Percentiles rank a stretch among this genome's conserved stretches.
Evolutionary conservation across 2,329 filamentous ascomycete species (phyloP).

Genomic region (Hypoxylon sp.): DNA sequence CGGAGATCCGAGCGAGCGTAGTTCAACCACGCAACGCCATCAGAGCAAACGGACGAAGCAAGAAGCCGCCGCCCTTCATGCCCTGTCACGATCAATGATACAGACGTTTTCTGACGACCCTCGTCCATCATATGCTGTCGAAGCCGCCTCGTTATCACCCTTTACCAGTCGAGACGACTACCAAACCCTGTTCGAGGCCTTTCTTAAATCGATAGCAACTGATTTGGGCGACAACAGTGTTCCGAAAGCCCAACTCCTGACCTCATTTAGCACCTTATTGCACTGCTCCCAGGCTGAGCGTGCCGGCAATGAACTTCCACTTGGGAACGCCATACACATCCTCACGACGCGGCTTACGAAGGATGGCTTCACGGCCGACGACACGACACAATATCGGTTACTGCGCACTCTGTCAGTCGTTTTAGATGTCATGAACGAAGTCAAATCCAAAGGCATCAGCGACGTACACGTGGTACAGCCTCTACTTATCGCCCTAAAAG

Average conservation of each 20-base stretch:
- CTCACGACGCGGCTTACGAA: neutral
- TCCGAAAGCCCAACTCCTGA: neutral
- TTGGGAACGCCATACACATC: neutral
- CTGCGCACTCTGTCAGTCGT: neutral
- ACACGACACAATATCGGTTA: neutral
- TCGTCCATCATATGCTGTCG: neutral
- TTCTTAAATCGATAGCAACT: neutral
- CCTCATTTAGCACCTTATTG: neutral
- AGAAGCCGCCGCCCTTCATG: neutral
- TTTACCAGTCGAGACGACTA: neutral
- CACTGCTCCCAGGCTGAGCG: neutral
- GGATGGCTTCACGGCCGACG: neutral
- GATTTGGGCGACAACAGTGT: neutral
- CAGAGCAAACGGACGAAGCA: neutral
- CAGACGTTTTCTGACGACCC: neutral
- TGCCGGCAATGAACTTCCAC: neutral
- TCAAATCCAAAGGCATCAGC: neutral
- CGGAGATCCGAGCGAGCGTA: neutral
- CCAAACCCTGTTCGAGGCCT: neutral
- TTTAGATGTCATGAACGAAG: neutral
- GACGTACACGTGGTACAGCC: neutral
- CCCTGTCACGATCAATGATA: neutral
- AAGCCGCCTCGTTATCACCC: neutral
- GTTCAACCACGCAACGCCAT: no score
- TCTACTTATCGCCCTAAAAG: neutral